phyloP scores from a whole-genome alignment of 495 filamentous ascomycete species.

The Podospora comata region DNA sequence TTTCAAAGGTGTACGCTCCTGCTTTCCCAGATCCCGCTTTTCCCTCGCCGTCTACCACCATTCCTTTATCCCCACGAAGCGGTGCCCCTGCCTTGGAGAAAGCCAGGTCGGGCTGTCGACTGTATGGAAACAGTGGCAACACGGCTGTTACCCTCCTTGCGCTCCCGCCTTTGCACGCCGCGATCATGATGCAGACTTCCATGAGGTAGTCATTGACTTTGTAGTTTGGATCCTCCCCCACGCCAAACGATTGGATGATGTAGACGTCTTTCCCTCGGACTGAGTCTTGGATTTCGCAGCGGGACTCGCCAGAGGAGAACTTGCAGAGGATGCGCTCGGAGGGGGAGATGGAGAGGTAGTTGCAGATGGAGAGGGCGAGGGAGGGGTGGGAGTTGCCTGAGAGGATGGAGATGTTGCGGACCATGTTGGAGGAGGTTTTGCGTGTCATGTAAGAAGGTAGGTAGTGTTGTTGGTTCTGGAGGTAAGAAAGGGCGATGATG shows the following conservation, averaged over 20 bases:
- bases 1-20: slow-evolving; percentile 52
- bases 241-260: slow-evolving; percentile 73
- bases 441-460: background rate
- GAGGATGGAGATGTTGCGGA: slow-evolving; percentile 92
- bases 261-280: slow-evolving; percentile 98
- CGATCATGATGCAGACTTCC: slow-evolving; percentile 95
- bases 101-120: slow-evolving; percentile 88
- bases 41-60: background rate
- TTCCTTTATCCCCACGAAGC: slow-evolving; percentile 33
- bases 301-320: slow-evolving; percentile 90
- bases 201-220: slow-evolving; percentile 95
- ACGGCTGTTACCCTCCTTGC: slow-evolving; percentile 89
- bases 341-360: slow-evolving; percentile 76
- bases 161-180: slow-evolving; percentile 94
- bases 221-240: slow-evolving; percentile 1
- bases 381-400: slow-evolving; percentile 89
- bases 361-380: slow-evolving; percentile 80
- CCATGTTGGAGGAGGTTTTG: slow-evolving; percentile 49
- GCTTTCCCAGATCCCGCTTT: background rate
- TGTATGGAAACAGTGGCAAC: slow-evolving; percentile 94
- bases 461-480: background rate
- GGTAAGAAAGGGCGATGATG: background rate
- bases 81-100: slow-evolving; percentile 95
- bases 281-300: slow-evolving; percentile 91
- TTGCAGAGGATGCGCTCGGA: slow-evolving; percentile 81